Evolutionary conservation across 371 early-diverging fungal genomes (phyloP), one percentile per base, ranked within the genome.

Genomic region (Entomophthora muscae): DNA sequence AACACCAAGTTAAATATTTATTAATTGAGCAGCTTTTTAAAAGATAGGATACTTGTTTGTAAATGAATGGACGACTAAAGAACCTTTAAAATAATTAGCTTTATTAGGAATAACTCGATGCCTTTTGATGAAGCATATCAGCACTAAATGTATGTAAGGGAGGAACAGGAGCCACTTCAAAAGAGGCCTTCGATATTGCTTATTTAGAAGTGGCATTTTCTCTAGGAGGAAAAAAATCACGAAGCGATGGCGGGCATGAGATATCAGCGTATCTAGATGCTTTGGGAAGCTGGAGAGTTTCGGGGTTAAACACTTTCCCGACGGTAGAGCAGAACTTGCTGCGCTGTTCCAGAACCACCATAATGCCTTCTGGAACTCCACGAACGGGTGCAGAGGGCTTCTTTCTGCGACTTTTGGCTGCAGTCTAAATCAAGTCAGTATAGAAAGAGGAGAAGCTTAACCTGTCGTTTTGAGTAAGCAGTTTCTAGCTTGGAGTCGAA

Each of bases 391-490:
- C 21, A 13, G 21, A 3, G 13, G 3, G 26, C 30, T 58, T 58
- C 32, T 58, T 58, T 10, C 59, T 12, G 31, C 31, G 32, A 17
- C 22, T 58, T 32, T 58, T 58, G 31, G 26, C 21, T 58, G 30
- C 7, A 32, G 7, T 58, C 59, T 58, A 27, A 30, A 17, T 7
- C 3, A 27, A 32, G 31, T 27, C 10, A 58, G 31, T 10, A 23
- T 12, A 58, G 21, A 22, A 3, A 21, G 13, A 21, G 23, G 7
- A 58, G 21, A 27, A 7, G 31, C 24, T 21, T 32, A 17, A 58
- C 59, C 59, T 58, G 59, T 58, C 59, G 26, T 31, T 58, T 58
- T 12, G 32, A 17, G 31, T 30, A 58, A 22, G 28, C 30, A 27
- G 5, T 23, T 31, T 58, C 59, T n/a, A 58, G 30, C 31, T 58